phyloP scores from a whole-genome alignment of 768 basidiomycete genomes.

The Phaeolepiota aurea region DNA sequence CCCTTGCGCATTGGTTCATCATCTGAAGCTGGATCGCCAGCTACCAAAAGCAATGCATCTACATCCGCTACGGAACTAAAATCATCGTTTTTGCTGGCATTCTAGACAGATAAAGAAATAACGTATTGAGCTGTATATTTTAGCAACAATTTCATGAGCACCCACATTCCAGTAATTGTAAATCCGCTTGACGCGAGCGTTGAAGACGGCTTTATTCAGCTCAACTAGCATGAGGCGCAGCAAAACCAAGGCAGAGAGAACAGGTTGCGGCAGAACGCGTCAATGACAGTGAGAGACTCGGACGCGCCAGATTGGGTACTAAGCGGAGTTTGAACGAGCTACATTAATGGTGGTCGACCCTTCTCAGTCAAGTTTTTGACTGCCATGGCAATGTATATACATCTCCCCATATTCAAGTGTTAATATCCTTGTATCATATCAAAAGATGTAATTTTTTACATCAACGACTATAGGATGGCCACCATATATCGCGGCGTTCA shows the following conservation, averaged over 20 bases:
- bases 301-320: conserved; percentile 2
- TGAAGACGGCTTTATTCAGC: conserved; percentile 56
- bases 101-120: conserved; percentile 43
- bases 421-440: no score
- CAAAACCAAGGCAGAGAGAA: conserved; percentile 8
- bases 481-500: conserved; percentile 37
- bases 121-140: no score
- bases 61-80: conserved; percentile 57
- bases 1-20: conserved; percentile 90
- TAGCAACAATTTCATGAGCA: no score
- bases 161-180: conserved; percentile 60
- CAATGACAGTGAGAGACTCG: conserved; percentile 13
- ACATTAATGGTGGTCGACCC: no score
- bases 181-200: conserved; percentile 47
- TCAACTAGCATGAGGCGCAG: conserved; percentile 50
- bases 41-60: conserved; percentile 63
- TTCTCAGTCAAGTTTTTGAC: not conserved
- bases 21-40: conserved; percentile 75
- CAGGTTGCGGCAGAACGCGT: conserved; percentile 12
- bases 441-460: conserved; percentile 23
- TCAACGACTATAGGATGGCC: conserved; percentile 34
- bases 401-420: no score
- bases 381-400: no score
- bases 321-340: conserved; percentile 14
- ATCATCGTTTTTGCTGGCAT: conserved; percentile 61